Evolutionary conservation across 371 early-diverging fungal genomes (phyloP).

Genomic region (Mucor mucedo): DNA sequence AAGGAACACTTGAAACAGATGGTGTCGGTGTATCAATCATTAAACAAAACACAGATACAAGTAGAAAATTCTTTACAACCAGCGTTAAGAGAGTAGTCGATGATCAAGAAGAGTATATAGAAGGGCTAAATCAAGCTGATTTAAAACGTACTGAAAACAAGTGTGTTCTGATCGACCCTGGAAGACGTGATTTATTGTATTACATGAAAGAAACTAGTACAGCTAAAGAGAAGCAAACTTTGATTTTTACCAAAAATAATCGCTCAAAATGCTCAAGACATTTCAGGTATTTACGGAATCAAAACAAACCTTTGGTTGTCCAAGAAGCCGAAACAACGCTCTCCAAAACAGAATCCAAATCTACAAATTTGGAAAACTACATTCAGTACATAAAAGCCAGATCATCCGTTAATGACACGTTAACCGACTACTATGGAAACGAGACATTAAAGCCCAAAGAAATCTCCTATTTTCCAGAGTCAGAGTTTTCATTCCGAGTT

Average conservation of each 20-base stretch:
- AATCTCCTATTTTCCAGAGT: no score
- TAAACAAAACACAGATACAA: no score
- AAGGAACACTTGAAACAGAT: no score
- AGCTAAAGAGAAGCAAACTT: no score
- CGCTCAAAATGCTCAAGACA: neutral
- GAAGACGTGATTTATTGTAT: neutral
- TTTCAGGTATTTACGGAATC: neutral
- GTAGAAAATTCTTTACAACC: no score
- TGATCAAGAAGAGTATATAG: neutral
- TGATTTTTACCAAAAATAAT: neutral
- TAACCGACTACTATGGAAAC: no score
- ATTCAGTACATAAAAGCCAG: neutral
- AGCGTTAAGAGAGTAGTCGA: neutral
- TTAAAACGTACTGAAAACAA: neutral
- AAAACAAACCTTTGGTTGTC: neutral
- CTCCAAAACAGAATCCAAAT: neutral
- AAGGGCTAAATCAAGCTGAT: neutral
- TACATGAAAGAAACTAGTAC: no score
- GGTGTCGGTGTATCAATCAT: no score
- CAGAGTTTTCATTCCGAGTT: no score
- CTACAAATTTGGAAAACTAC: neutral
- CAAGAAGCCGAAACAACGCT: neutral
- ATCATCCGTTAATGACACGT: no score
- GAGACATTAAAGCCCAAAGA: no score
- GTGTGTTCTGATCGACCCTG: neutral